Conservation (phyloP, 1,284 basidiomycete species). For the Sparassis latifolia region DNA sequence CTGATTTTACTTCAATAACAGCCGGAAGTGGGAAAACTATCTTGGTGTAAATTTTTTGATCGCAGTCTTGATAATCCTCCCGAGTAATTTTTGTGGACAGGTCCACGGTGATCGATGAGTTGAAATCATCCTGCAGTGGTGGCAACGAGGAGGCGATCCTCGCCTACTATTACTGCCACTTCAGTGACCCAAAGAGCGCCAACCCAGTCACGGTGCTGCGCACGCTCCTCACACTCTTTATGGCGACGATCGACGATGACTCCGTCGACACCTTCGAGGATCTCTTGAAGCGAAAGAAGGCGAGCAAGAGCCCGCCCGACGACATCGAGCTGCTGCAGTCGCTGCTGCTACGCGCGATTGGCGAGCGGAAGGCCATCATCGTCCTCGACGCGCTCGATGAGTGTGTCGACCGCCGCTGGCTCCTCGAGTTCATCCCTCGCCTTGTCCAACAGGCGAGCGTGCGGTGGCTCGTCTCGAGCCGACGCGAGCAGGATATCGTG, state of each 20-base stretch:
- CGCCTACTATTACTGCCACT: background rate
- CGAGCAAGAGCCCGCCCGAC: background rate
- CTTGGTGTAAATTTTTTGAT: background rate
- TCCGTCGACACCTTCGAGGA: background rate
- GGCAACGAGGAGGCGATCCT: background rate
- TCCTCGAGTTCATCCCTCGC: background rate
- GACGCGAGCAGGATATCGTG: background rate
- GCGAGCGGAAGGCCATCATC: background rate
- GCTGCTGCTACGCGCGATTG: background rate
- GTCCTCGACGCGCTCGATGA: background rate
- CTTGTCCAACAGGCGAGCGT: background rate
- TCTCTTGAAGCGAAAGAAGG: background rate
- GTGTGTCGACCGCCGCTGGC: background rate
- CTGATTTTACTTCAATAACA: background rate
- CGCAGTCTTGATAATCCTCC: background rate
- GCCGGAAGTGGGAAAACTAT: background rate
- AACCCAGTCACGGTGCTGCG: background rate
- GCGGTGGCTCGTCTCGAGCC: background rate
- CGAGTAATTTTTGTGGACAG: background rate
- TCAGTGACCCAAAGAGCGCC: background rate
- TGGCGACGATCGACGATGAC: background rate
- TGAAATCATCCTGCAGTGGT: background rate
- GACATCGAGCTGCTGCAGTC: background rate
- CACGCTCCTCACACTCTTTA: background rate
- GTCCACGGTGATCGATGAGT: background rate